Evolutionary conservation across 176 grass and related monocot genomes (phyloP), one percentile per base, ranked within the genome.

Genomic region (Cenchrus americanus): DNA sequence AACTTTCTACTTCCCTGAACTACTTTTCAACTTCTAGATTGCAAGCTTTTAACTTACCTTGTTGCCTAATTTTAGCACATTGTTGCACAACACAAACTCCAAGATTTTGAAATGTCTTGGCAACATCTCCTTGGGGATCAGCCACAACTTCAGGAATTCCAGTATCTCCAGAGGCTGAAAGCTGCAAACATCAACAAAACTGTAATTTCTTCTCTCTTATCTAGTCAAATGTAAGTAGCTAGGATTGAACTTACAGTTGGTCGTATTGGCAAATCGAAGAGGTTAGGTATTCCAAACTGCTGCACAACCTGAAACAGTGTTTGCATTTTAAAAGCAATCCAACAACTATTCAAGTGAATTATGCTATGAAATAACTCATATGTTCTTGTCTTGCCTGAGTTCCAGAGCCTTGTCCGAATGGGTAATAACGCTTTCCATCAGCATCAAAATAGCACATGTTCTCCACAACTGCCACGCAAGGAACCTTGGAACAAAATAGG

Each of bases 361-460:
- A 24, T 49, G 23, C 15, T 82, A 71, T 21, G 26, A 69, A 82
- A 52, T 59, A 79, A 68, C 24, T 10, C 11, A 78, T 30, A 21
- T 1, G 6, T 34, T 12, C 46, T 40, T 79, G 5, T 77, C 92
- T 87, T 98, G 73, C 96, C 89, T 98, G 96, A 87, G 78, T 71
- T 80, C 96, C 93, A 79, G 96, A 98, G 77, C 96, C 96, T 85
- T 92, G 76, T 42, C 96, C 96, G 80, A 98, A 98, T 63, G 96
- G 96, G 81, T 93, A 92, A 75, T 90, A 88, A 73, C 89, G 90
- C 61, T 98, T 98, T 66, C 78, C 89, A 32, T 98, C 96, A 85
- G 96, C 96, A 90, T 95, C 96, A 62, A 98, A 95, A 85, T 98
- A 98, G 85, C 96, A 98, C 96, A 98, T 95, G 83, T 98, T 98